Base-by-base conservation (phyloP, 805 yeast genomes). In the Candida dajiaensis region DNA sequence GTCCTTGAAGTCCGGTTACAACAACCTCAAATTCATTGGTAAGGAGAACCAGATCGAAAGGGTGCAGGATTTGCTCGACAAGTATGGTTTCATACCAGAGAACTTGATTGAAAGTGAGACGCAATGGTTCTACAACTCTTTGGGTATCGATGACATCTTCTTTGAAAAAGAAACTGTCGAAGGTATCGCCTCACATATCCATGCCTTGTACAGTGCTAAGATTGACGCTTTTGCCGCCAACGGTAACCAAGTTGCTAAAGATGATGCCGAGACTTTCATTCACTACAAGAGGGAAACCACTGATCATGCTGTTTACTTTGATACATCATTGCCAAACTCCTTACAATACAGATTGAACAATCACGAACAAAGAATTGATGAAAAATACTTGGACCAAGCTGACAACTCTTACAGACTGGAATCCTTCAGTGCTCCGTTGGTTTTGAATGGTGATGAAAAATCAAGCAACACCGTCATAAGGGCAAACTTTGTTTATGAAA, bases 81-180 rank as follows among this genome's bases (percentile, higher is more conserved):
- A 77, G 45, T 80, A 83, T 29, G 98, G 97, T 0, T 87, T 92
- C 61, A 86, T 92, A 50, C 99, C 98, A 10, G 95, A 86, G 57
- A 68, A 78, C 47, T 73, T 89, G 57, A 86, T 92, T 54, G 97
- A 89, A 66, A 72, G 77, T 46, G 98, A 92, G 68, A 83, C 92
- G 8, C 77, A 74, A 49, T 89, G 97, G 95, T 90, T 92, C 64
- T 94, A 94, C 70, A 80, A 85, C 48, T 68, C 78, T 37, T 74
- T 92, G 54, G 97, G 97, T 23, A 89, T 92, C 49, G 97, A 90
- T 62, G 97, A 89, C 61, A 83, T 88, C 26, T 92, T 86, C 67
- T 90, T 92, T 63, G 94, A 94, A 38, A 80, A 85, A 52, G 97
- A 92, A 62, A 71, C 86, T 6, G 85, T 90, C 13, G 80, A 76